Evolutionary conservation across 1,284 basidiomycete species (phyloP), one percentile per base, ranked within the genome.

Genomic region (Amanita bisporigera): DNA sequence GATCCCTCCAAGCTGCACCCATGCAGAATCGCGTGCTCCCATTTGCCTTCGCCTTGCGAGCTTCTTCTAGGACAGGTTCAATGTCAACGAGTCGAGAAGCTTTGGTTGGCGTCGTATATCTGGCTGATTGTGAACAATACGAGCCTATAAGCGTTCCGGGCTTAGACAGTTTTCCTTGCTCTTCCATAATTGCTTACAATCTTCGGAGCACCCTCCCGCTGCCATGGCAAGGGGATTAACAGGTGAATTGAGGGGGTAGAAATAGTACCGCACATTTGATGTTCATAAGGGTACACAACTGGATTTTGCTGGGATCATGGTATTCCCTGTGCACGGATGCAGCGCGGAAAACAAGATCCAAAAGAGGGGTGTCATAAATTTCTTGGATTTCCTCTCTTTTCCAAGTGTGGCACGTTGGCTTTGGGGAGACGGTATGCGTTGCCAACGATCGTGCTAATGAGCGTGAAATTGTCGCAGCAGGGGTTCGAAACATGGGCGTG

Each of bases 1-100:
- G 87, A 79, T 98, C 97, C 72, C 97, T 86, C 97, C 97, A 99
- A n/a, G 97, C 97, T 5, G 97, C 97, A 66, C 97, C 97, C 97
- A 99, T 99, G 81, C 97, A 99, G 84, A 99, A 99, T 29, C 97
- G 87, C 24, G 97, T 99, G 77, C 94, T 96, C 38, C 97, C 97
- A 76, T 99, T 99, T 70, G 85, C 96, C 78, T 98, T 99, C 36
- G 97, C 97, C 77, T 94, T 92, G 33, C 95, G 88, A 29, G 97
- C 96, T 24, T 91, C 96, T 77, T 91, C 90, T 31, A 99, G 83
- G 12, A 99, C 97, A 11, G 95, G 95, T 75, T 97, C 97, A 64
- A 98, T 84, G 64, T 96, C 91, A n/a, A 98, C 87, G 40, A 99
- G 84, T 70, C 90, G 90, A 36, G 94, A 93, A 38, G 97, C 97